Evolutionary conservation across 1,284 basidiomycete genomes (phyloP).

Genomic region (Athelia psychrophila): DNA sequence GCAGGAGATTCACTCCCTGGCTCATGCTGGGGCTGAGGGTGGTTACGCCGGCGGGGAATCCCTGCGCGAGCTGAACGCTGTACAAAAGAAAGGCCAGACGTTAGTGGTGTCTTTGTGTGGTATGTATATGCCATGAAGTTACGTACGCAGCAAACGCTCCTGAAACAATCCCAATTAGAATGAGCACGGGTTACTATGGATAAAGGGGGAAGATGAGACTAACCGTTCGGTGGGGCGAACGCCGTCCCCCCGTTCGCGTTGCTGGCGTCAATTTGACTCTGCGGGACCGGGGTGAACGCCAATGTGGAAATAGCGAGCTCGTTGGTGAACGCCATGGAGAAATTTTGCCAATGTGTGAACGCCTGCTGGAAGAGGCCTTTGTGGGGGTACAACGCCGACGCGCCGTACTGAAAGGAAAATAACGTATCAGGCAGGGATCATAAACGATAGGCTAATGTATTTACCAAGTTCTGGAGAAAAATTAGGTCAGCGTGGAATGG

Average conservation of each 20-base stretch:
- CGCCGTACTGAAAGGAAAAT: slow-evolving; percentile 23
- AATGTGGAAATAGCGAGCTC: slow-evolving; percentile 22
- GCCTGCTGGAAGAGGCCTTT: slow-evolving; percentile 23
- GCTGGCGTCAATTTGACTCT: slow-evolving; percentile 30
- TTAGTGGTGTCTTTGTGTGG: too few relatives aligned
- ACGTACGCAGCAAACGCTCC: neutral
- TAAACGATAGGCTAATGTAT: too few relatives aligned
- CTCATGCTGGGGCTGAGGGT: slow-evolving; percentile 15
- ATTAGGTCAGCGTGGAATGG: too few relatives aligned
- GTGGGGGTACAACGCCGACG: slow-evolving; percentile 25
- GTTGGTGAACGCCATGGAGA: slow-evolving; percentile 17
- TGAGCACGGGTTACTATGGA: neutral
- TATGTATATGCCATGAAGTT: neutral
- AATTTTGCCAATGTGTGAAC: slow-evolving; percentile 21
- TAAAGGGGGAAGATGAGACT: slow-evolving; percentile 19
- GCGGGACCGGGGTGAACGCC: slow-evolving; percentile 33
- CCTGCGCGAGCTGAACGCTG: slow-evolving; percentile 25
- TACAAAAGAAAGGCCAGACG: neutral
- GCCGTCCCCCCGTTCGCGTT: slow-evolving; percentile 29
- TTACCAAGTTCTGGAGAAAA: too few relatives aligned
- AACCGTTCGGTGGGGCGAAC: slow-evolving; percentile 30
- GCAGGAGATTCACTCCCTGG: slow-evolving; percentile 16
- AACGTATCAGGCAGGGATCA: too few relatives aligned
- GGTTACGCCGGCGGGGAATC: slow-evolving; percentile 19
- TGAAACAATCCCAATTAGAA: neutral